Conservation (phyloP, 2,329 filamentous ascomycete species). For the Paecilomyces sp. region DNA sequence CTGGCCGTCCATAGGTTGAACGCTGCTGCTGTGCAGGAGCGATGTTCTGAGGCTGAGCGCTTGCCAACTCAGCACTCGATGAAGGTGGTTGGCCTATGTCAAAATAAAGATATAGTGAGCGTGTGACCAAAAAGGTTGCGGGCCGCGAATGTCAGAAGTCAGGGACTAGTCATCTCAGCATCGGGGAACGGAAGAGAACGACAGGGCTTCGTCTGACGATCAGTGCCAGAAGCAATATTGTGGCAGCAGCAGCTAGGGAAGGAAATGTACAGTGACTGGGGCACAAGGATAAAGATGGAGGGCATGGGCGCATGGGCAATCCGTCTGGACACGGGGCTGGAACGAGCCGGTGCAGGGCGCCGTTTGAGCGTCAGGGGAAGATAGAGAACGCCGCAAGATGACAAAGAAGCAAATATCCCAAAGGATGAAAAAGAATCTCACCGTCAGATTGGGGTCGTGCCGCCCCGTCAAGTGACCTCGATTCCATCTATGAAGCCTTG, state of each 20-base stretch:
- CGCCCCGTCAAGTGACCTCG: conserved; percentile 2
- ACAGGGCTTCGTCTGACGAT: background rate
- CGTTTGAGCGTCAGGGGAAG: background rate
- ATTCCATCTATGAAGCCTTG: background rate
- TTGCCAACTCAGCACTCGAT: conserved; percentile 15
- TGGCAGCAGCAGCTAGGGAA: background rate
- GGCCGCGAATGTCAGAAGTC: conserved; percentile 4
- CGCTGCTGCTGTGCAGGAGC: conserved; percentile 6
- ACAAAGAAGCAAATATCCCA: background rate
- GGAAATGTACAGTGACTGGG: background rate
- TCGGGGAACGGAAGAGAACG: background rate
- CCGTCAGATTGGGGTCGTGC: conserved; percentile 1
- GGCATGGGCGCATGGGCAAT: background rate
- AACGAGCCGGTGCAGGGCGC: background rate
- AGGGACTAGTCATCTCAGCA: background rate
- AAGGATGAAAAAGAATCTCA: background rate
- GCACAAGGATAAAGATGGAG: background rate
- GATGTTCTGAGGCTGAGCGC: conserved; percentile 13
- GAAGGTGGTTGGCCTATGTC: conserved; percentile 7
- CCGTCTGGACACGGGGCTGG: background rate
- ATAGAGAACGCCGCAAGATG: background rate
- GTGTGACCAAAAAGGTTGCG: conserved; percentile 13
- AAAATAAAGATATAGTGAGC: conserved; percentile 10
- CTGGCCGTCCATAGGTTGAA: conserved; percentile 8
- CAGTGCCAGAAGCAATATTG: background rate